Conservation (phyloP, 192 early-diverging fungal genomes). For the Helicostylum pulchrum region DNA sequence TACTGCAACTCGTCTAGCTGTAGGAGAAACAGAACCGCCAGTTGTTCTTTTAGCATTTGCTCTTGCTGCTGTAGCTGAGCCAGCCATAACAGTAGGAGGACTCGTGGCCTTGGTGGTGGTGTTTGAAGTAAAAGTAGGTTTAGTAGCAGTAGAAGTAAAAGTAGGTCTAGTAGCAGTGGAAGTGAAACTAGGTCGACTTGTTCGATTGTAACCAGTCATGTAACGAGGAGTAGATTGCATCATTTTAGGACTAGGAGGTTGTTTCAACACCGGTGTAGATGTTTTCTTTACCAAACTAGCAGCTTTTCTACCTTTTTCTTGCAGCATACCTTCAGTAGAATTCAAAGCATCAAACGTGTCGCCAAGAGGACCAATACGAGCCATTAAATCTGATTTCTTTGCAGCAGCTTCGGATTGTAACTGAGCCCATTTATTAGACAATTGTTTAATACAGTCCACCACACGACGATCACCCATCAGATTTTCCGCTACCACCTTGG, state of each 20-base stretch:
- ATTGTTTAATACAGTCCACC: constrained; percentile 36
- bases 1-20: neutral
- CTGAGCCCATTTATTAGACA: constrained; percentile 47
- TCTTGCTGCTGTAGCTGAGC: neutral
- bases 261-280: neutral
- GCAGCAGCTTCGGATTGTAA: constrained; percentile 40
- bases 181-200: neutral
- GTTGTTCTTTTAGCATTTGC: neutral
- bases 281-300: constrained; percentile 5
- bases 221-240: constrained; percentile 17
- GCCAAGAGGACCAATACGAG: constrained; percentile 19
- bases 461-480: constrained; percentile 44
- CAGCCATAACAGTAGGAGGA: neutral
- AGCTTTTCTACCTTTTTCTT: constrained; percentile 12
- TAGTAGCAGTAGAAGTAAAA: neutral
- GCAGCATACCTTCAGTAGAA: neutral
- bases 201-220: constrained; percentile 6
- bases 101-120: too few relatives aligned
- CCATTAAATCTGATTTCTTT: constrained; percentile 41
- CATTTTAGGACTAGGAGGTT: constrained; percentile 1
- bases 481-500: constrained; percentile 19
- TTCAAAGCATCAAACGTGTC: constrained; percentile 17
- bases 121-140: neutral
- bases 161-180: neutral
- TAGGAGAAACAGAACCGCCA: constrained; percentile 13